Conservation (phyloP, 352 stramenopile species). For the Blastocystis sp. region DNA sequence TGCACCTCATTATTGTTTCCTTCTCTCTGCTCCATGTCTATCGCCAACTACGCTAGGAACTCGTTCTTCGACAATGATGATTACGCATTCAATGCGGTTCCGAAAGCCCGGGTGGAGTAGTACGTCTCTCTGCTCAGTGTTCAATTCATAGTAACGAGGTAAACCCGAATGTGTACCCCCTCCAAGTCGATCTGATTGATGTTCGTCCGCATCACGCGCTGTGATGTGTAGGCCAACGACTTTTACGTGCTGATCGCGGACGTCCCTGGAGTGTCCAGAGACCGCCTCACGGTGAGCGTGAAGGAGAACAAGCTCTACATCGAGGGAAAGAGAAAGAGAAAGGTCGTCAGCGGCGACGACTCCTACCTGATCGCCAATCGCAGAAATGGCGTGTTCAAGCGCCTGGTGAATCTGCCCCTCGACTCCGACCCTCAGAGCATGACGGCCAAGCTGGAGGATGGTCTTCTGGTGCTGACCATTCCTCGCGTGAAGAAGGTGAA, state of each 20-base stretch:
- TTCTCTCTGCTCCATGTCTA: constrained; percentile 18
- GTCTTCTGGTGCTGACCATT: constrained; percentile 65
- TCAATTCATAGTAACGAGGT: constrained; percentile 35
- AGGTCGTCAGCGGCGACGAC: constrained; percentile 65
- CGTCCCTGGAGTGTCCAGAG: constrained; percentile 63
- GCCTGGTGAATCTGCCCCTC: constrained; percentile 46
- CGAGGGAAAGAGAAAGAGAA: constrained; percentile 70
- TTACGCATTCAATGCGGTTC: constrained; percentile 44
- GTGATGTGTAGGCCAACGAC: constrained; percentile 15
- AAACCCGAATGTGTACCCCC: constrained; percentile 41
- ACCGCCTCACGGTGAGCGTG: constrained; percentile 56
- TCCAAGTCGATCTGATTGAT: constrained; percentile 68
- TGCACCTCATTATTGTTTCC: not conserved
- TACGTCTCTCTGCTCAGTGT: not conserved
- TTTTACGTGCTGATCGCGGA: constrained; percentile 68
- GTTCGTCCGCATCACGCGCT: not conserved
- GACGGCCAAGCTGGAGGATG: constrained; percentile 56
- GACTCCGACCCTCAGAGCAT: constrained; percentile 51
- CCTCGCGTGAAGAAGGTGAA: constrained; percentile 52
- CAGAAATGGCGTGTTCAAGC: constrained; percentile 59
- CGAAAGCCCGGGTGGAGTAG: not conserved
- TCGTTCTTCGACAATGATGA: constrained; percentile 64
- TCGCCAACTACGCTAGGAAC: constrained; percentile 54
- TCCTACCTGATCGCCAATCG: constrained; percentile 50
- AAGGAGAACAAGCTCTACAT: constrained; percentile 70